phyloP scores from a whole-genome alignment of 2,329 filamentous ascomycete species.

The Penicillium brasilianum region DNA sequence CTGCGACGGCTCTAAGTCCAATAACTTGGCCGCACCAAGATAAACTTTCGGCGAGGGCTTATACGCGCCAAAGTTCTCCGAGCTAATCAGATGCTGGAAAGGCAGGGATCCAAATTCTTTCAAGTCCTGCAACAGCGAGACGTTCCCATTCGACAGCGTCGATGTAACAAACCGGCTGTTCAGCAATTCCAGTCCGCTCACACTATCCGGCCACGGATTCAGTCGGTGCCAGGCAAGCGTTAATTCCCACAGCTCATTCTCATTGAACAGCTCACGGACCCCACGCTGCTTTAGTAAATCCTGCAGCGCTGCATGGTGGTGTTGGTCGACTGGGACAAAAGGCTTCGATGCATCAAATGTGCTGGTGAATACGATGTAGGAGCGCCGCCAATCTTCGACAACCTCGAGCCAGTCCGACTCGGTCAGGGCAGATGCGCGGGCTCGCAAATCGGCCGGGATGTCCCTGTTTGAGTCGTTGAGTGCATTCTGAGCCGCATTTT shows the following conservation, averaged over 20 bases:
- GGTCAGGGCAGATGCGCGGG: conserved; percentile 58
- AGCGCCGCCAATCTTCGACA: conserved; percentile 71
- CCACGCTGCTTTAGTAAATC: conserved; percentile 62
- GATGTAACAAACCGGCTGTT: conserved; percentile 63
- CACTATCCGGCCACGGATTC: conserved; percentile 69
- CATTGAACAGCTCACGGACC: conserved; percentile 64
- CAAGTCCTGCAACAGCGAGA: conserved; percentile 69
- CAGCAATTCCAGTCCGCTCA: conserved; percentile 61
- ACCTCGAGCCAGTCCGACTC: conserved; percentile 66
- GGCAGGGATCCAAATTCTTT: conserved; percentile 61
- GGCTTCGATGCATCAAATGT: conserved; percentile 43
- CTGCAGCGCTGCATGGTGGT: conserved; percentile 68
- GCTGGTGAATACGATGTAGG: conserved; percentile 67
- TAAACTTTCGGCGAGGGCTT: conserved; percentile 75
- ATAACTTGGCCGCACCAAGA: conserved; percentile 65
- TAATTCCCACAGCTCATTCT: conserved; percentile 64
- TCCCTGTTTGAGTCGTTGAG: conserved; percentile 54
- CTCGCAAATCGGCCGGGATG: conserved; percentile 54
- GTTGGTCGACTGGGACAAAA: conserved; percentile 75
- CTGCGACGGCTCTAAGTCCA: conserved; percentile 63
- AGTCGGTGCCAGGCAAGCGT: conserved; percentile 75
- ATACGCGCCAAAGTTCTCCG: conserved; percentile 74
- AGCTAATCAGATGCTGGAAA: conserved; percentile 68
- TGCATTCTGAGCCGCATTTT: conserved; percentile 53
- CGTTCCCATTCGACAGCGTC: conserved; percentile 78